A percentile compares a stretch with the other conserved stretches of the same genome.
Evolutionary conservation across 257 asterid genomes (phyloP).

Genomic region (Solanum chiquidenum): DNA sequence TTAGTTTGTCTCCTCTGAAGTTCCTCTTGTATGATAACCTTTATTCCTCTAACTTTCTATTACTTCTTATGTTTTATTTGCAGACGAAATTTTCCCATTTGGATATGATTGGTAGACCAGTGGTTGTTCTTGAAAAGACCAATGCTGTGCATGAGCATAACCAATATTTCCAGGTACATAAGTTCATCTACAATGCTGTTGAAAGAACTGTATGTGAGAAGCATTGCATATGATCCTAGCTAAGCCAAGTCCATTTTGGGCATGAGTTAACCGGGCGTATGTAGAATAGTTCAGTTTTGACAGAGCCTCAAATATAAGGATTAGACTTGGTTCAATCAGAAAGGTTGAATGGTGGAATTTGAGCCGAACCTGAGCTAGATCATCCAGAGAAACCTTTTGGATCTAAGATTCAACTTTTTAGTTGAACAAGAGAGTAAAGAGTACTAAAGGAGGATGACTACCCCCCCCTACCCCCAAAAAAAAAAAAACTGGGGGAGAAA

Average conservation of each 20-base stretch:
- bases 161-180: slow-evolving; percentile 73
- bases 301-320: not conserved
- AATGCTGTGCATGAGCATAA: slow-evolving; percentile 89
- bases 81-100: slow-evolving; percentile 81
- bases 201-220: not conserved
- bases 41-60: slow-evolving; percentile 10
- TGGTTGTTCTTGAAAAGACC: slow-evolving; percentile 64
- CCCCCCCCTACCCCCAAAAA: too few relatives aligned
- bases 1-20: not conserved
- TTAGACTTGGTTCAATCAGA: not conserved
- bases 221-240: not conserved
- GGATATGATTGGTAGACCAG: slow-evolving; percentile 93
- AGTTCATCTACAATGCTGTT: not conserved
- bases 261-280: not conserved
- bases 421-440: not conserved
- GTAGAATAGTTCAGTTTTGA: not conserved
- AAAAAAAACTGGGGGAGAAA: too few relatives aligned
- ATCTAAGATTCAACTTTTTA: not conserved
- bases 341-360: not conserved
- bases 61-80: slow-evolving; percentile 18
- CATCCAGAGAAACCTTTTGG: not conserved
- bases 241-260: not conserved
- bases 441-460: not conserved
- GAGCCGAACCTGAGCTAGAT: not conserved
- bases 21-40: not conserved